Conservation (phyloP, 208 protist genomes). For the Trypanosoma vivax region DNA sequence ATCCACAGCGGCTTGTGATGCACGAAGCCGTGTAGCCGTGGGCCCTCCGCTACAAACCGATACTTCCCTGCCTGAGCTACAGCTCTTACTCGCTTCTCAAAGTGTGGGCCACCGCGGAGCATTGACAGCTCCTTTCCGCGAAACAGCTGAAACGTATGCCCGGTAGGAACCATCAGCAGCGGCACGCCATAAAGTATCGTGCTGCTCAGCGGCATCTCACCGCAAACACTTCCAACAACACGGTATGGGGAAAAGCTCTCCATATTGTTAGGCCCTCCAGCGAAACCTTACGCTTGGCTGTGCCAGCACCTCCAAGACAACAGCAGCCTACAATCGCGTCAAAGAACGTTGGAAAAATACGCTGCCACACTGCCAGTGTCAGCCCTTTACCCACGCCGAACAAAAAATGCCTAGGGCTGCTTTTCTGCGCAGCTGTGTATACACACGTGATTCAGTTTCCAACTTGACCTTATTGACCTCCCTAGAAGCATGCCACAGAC, state of each 20-base stretch:
- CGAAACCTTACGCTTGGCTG: no score
- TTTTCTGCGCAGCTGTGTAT: no score
- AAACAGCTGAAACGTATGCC: conserved; percentile 78
- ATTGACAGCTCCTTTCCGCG: conserved; percentile 75
- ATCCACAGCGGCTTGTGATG: conserved; percentile 85
- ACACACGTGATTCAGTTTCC: no score
- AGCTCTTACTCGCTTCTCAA: conserved; percentile 37
- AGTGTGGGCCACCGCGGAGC: conserved; percentile 75
- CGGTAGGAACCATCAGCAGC: conserved; percentile 75
- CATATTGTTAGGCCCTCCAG: conserved; percentile 22
- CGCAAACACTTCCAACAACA: conserved; percentile 76
- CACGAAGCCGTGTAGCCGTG: conserved; percentile 60
- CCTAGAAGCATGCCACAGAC: no score
- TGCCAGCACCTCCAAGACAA: no score
- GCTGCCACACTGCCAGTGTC: no score
- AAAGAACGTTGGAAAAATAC: no score
- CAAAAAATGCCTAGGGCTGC: no score
- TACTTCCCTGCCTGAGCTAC: conserved; percentile 81
- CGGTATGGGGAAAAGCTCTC: conserved; percentile 74
- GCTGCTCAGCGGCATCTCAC: conserved; percentile 51
- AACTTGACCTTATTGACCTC: no score
- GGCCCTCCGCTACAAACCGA: conserved; percentile 67
- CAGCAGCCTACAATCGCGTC: no score
- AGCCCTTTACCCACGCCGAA: no score
- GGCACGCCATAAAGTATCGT: conserved; percentile 74